phyloP scores from a whole-genome alignment of 192 early-diverging fungal genomes.

The Geosiphon pyriformis region DNA sequence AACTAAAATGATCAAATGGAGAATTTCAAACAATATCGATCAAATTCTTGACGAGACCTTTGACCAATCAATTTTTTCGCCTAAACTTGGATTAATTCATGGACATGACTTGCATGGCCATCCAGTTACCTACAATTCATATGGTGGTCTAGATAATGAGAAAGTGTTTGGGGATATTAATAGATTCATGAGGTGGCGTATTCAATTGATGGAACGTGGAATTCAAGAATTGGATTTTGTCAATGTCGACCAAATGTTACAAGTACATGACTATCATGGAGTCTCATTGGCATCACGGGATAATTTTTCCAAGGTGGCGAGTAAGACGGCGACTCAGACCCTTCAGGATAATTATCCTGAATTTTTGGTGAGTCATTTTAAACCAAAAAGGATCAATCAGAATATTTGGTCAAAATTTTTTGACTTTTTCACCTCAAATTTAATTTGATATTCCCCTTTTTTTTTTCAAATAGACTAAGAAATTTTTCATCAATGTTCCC shows the following conservation, averaged over 20 bases:
- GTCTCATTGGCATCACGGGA: slow-evolving; percentile 46
- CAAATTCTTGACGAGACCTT: slow-evolving; percentile 43
- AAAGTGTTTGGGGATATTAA: slow-evolving; percentile 52
- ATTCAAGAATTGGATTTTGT: slow-evolving; percentile 51
- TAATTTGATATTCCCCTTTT: neutral
- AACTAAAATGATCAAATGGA: slow-evolving; percentile 46
- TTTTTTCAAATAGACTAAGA: slow-evolving; percentile 28
- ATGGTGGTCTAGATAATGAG: slow-evolving; percentile 45
- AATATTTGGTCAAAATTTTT: slow-evolving; percentile 1
- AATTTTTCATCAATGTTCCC: slow-evolving; percentile 59
- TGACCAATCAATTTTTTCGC: slow-evolving; percentile 38
- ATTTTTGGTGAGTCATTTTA: slow-evolving; percentile 46
- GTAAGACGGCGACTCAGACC: slow-evolving; percentile 45
- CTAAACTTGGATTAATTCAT: slow-evolving; percentile 45
- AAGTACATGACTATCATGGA: slow-evolving; percentile 57
- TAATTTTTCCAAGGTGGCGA: slow-evolving; percentile 45
- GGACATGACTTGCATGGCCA: slow-evolving; percentile 42
- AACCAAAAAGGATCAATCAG: neutral
- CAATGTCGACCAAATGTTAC: slow-evolving; percentile 50
- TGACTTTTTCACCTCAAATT: neutral
- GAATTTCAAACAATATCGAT: slow-evolving; percentile 44
- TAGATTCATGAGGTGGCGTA: slow-evolving; percentile 56
- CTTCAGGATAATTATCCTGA: slow-evolving; percentile 64
- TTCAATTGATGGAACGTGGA: slow-evolving; percentile 57
- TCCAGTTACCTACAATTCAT: slow-evolving; percentile 59